These are phyloP conservation scores for Plectosphaerella sp. DNA, from an alignment of 2,329 filamentous ascomycete genomes.

Conservation along the genomic window DNA sequence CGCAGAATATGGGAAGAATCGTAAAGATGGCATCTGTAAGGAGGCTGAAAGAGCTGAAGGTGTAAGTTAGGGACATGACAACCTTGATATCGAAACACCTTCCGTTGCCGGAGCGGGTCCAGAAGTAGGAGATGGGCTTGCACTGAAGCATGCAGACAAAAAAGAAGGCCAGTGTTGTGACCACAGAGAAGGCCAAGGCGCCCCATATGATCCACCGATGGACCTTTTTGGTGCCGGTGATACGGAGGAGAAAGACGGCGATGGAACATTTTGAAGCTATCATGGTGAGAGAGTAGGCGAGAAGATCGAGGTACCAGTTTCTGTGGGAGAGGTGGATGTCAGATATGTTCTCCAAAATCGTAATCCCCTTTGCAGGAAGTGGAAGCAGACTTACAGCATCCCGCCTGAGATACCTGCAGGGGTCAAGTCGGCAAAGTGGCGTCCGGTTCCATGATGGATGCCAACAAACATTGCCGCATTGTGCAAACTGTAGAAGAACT, in stretches of 20 bases:
- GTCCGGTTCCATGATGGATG: conserved; percentile 33
- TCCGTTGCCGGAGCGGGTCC: conserved; percentile 28
- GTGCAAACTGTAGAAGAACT: conserved; percentile 30
- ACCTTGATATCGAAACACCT: too few relatives aligned
- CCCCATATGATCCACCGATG: conserved; percentile 30
- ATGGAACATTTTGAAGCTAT: conserved; percentile 37
- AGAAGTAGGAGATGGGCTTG: conserved; percentile 32
- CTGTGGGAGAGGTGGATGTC: too few relatives aligned
- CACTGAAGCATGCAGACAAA: conserved; percentile 37
- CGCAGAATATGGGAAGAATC: too few relatives aligned
- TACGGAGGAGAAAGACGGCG: conserved; percentile 35
- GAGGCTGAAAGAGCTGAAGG: too few relatives aligned
- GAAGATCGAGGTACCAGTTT: conserved; percentile 30
- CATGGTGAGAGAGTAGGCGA: conserved; percentile 30
- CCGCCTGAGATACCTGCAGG: conserved; percentile 11
- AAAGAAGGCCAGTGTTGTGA: conserved; percentile 32
- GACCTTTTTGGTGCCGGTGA: conserved; percentile 23
- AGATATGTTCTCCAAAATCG: too few relatives aligned
- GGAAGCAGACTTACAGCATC: too few relatives aligned
- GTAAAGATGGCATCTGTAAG: too few relatives aligned
- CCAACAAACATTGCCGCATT: conserved; percentile 25
- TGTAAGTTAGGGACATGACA: too few relatives aligned
- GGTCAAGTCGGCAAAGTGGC: conserved; percentile 26
- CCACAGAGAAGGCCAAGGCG: conserved; percentile 28
- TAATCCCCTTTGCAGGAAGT: conserved; percentile 14